A percentile compares a stretch with the other conserved stretches of the same genome.
Evolutionary conservation across 2,329 filamentous ascomycete species (phyloP).

Genomic region (Colletotrichum musae): DNA sequence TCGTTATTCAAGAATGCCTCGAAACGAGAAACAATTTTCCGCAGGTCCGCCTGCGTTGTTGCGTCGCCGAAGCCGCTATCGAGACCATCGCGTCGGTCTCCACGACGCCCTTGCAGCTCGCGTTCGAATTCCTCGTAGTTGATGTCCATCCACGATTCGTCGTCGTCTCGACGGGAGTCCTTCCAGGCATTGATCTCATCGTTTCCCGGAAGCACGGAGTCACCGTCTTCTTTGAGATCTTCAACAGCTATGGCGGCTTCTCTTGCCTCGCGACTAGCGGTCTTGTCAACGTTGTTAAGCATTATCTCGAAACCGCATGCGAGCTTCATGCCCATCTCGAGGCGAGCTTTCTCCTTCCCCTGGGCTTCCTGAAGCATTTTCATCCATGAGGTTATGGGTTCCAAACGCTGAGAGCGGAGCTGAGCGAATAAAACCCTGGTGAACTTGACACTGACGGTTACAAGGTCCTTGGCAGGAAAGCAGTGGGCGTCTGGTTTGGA

Average conservation of each 20-base stretch:
- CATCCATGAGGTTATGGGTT: slow-evolving; percentile 70
- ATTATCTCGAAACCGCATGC: slow-evolving; percentile 94
- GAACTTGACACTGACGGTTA: slow-evolving; percentile 84
- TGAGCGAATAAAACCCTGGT: slow-evolving; percentile 94
- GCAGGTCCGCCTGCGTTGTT: slow-evolving; percentile 80
- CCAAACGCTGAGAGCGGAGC: slow-evolving; percentile 87
- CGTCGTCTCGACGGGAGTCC: slow-evolving; percentile 74
- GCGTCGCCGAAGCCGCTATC: slow-evolving; percentile 74
- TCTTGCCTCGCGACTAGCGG: slow-evolving; percentile 77
- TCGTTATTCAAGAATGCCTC: slow-evolving; percentile 93
- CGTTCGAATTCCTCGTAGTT: slow-evolving; percentile 90
- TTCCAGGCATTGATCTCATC: slow-evolving; percentile 82
- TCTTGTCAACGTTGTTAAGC: slow-evolving; percentile 75
- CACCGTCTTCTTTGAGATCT: slow-evolving; percentile 81
- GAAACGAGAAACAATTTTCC: slow-evolving; percentile 94
- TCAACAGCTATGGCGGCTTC: slow-evolving; percentile 84
- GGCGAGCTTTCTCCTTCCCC: slow-evolving; percentile 52
- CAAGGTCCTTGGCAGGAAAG: slow-evolving; percentile 85
- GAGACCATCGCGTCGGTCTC: neutral
- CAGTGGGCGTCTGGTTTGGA: slow-evolving; percentile 66
- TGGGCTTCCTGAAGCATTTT: slow-evolving; percentile 45
- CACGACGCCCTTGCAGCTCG: slow-evolving; percentile 71
- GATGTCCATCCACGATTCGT: slow-evolving; percentile 93
- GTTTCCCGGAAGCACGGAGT: slow-evolving; percentile 76
- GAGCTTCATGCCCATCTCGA: slow-evolving; percentile 89